phyloP scores from a whole-genome alignment of 257 asterid species.

The Echites panduratus region DNA sequence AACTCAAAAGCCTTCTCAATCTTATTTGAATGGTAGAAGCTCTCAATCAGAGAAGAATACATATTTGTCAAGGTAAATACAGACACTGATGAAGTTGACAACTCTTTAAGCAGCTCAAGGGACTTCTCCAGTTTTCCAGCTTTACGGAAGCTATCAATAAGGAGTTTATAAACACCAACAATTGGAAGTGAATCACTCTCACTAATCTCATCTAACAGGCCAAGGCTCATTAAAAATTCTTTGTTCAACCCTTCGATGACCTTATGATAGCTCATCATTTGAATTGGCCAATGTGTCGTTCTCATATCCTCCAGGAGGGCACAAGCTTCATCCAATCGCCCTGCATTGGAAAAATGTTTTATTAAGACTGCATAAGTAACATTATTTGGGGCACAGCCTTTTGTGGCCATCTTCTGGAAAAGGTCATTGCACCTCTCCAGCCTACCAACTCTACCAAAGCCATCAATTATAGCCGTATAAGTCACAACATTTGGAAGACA shows the following conservation, averaged over 20 bases:
- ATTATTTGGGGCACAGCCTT: constrained; percentile 81
- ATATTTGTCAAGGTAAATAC: constrained; percentile 30
- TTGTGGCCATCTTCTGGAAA: constrained; percentile 48
- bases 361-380: constrained; percentile 72
- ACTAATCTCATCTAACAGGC: constrained; percentile 58
- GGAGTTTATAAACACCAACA: constrained; percentile 55
- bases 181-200: constrained; percentile 41
- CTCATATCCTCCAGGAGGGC: constrained; percentile 86
- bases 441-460: constrained; percentile 68
- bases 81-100: constrained; percentile 33
- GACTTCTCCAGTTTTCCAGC: constrained; percentile 79
- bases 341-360: constrained; percentile 58
- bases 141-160: constrained; percentile 67
- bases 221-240: constrained; percentile 61
- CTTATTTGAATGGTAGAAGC: constrained; percentile 44
- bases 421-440: constrained; percentile 65
- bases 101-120: constrained; percentile 59
- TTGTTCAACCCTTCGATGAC: constrained; percentile 76
- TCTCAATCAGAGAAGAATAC: constrained; percentile 52
- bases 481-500: constrained; percentile 92
- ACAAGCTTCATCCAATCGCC: constrained; percentile 71
- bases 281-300: constrained; percentile 77
- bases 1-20: constrained; percentile 66
- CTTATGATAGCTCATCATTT: constrained; percentile 54
- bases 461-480: constrained; percentile 92